phyloP scores from a whole-genome alignment of 225 moss, liverwort and hornwort species.

The Bryoerythrophyllum caledonicum region DNA sequence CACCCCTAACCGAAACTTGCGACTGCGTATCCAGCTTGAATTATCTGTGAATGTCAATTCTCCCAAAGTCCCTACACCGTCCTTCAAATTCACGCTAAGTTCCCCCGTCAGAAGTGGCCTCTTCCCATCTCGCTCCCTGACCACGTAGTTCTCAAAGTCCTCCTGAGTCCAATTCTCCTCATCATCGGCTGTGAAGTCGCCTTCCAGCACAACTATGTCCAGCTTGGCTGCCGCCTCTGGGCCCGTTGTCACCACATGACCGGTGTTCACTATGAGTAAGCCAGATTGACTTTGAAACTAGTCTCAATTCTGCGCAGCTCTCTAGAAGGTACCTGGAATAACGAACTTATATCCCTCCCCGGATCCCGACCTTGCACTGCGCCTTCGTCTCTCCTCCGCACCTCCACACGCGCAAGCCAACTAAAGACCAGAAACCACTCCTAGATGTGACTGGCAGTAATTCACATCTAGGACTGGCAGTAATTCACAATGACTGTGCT shows the following conservation, averaged over 20 bases:
- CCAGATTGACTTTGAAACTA: no score
- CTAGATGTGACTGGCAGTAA: no score
- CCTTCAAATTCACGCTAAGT: slow-evolving; percentile 42
- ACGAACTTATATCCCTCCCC: no score
- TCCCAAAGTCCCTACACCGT: slow-evolving; percentile 48
- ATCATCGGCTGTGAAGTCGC: slow-evolving; percentile 57
- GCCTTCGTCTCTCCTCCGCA: no score
- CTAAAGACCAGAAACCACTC: no score
- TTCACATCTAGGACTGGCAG: no score
- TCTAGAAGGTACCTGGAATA: no score
- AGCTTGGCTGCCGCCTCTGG: slow-evolving; percentile 55
- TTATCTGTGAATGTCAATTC: slow-evolving; percentile 55
- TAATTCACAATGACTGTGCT: no score
- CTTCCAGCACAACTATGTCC: slow-evolving; percentile 58
- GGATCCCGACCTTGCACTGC: no score
- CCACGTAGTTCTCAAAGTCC: slow-evolving; percentile 46
- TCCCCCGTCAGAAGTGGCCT: slow-evolving; percentile 56
- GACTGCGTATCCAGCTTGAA: slow-evolving; percentile 45
- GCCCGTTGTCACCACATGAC: slow-evolving; percentile 46
- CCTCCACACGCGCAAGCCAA: no score
- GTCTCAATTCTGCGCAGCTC: no score
- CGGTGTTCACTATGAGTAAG: slow-evolving; percentile 26
- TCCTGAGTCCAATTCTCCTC: slow-evolving; percentile 53
- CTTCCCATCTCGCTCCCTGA: slow-evolving; percentile 55
- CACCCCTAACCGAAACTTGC: slow-evolving; percentile 54